These are phyloP conservation scores for Physcia stellaris DNA, from an alignment of 495 filamentous ascomycete species.

Conservation along the genomic window DNA sequence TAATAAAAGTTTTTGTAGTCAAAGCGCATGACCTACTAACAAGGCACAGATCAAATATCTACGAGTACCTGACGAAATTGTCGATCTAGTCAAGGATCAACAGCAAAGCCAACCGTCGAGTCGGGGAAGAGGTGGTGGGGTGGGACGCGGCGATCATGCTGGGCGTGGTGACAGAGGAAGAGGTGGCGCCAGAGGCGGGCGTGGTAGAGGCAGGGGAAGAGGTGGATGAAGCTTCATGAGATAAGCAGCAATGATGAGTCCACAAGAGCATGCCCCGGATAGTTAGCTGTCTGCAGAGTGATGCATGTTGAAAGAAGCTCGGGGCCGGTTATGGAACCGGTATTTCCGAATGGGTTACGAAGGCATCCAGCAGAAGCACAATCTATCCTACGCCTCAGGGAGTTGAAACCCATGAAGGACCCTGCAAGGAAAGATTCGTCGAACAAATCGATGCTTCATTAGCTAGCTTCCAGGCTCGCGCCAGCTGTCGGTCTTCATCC, in stretches of 20 bases:
- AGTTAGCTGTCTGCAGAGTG: neutral
- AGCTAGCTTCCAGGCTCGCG: neutral
- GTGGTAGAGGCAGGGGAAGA: slow-evolving; percentile 39
- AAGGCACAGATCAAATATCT: slow-evolving; percentile 97
- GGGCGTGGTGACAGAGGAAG: slow-evolving; percentile 40
- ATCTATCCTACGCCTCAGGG: too few relatives aligned
- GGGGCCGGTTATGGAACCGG: neutral
- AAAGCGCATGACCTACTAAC: too few relatives aligned
- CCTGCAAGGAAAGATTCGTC: too few relatives aligned
- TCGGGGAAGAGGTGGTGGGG: slow-evolving; percentile 53
- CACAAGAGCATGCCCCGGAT: neutral
- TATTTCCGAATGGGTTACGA: neutral
- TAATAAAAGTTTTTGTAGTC: too few relatives aligned
- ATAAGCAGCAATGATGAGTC: neutral
- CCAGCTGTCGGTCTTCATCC: neutral
- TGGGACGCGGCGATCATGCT: slow-evolving; percentile 48
- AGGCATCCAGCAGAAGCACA: too few relatives aligned
- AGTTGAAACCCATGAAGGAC: too few relatives aligned
- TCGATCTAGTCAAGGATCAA: slow-evolving; percentile 87
- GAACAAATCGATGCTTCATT: neutral
- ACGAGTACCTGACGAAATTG: slow-evolving; percentile 86
- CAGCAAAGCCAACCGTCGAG: slow-evolving; percentile 58
- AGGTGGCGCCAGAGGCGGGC: slow-evolving; percentile 29
- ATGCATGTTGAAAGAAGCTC: neutral
- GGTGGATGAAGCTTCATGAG: slow-evolving; percentile 20